These are phyloP conservation scores for Balansia obtecta DNA, from an alignment of 2,329 filamentous ascomycete species.

Conservation along the genomic window DNA sequence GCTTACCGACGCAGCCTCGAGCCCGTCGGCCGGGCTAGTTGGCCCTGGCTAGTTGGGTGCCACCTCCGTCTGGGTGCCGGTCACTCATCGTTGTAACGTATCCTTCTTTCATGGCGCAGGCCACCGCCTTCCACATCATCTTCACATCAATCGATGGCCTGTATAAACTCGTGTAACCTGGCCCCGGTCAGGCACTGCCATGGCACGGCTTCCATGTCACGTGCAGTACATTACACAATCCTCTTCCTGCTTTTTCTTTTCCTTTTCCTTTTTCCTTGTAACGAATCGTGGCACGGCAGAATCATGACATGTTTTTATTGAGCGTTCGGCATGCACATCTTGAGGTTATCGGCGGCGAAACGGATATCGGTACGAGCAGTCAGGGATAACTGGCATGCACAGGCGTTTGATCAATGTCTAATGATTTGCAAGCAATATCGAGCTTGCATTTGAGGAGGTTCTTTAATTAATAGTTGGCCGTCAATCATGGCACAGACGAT, in stretches of 20 bases:
- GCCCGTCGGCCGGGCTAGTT: background rate
- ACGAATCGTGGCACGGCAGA: background rate
- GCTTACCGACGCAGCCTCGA: background rate
- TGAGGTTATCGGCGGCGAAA: background rate
- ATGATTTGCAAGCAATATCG: background rate
- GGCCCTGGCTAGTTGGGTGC: background rate
- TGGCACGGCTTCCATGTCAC: too few relatives aligned
- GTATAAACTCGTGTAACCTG: too few relatives aligned
- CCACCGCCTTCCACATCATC: background rate
- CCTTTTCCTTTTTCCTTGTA: background rate
- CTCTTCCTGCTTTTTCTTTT: too few relatives aligned
- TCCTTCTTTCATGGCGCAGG: background rate
- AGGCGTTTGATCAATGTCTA: background rate
- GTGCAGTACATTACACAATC: too few relatives aligned
- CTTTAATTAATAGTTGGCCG: background rate
- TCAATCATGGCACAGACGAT: background rate
- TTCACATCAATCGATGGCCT: too few relatives aligned
- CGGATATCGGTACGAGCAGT: background rate
- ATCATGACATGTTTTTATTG: background rate
- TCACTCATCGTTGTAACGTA: background rate
- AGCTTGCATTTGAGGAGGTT: background rate
- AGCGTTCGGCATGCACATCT: background rate
- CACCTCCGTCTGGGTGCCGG: background rate
- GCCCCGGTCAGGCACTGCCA: too few relatives aligned
- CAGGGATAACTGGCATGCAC: constrained; percentile 1